Percentiles rank a stretch among this genome's conserved stretches.
These are phyloP conservation scores for Aegle marmelos DNA, from an alignment of 345 rosid genomes.

Conservation along the genomic window DNA sequence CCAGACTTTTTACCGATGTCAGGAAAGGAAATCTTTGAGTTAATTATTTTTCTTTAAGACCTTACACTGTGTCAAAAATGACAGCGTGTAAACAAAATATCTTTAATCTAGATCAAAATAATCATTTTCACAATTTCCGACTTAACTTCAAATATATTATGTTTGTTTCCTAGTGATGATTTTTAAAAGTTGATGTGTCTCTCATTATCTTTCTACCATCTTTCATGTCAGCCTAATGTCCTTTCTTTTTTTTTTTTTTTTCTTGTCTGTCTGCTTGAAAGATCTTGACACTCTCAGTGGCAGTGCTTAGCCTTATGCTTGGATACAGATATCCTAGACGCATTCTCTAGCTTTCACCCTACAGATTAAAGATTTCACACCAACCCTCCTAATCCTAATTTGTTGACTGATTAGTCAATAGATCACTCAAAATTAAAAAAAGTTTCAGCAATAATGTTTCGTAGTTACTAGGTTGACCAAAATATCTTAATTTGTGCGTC, in stretches of 20 bases:
- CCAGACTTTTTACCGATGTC: too few relatives aligned
- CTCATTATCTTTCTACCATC: not conserved
- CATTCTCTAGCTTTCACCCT: slow-evolving; percentile 6
- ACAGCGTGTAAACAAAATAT: not conserved
- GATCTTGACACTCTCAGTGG: not conserved
- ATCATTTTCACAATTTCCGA: not conserved
- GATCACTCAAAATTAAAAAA: not conserved
- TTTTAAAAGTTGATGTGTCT: not conserved
- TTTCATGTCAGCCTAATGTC: not conserved
- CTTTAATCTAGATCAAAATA: not conserved
- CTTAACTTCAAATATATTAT: not conserved
- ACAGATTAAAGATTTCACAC: not conserved
- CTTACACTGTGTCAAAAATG: not conserved
- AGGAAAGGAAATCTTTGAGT: too few relatives aligned
- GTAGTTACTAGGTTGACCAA: not conserved
- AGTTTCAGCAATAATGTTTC: not conserved
- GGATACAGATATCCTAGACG: not conserved
- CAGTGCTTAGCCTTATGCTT: not conserved
- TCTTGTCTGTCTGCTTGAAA: not conserved
- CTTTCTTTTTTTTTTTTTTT: slow-evolving; percentile 2
- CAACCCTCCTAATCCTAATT: not conserved
- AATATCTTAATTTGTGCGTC: not conserved
- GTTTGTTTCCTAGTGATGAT: slow-evolving; percentile 1
- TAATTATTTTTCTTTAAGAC: not conserved
- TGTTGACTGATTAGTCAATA: not conserved